Base-by-base conservation (phyloP, 2,329 filamentous ascomycete species). In the Cucurbitaria berberidis region DNA sequence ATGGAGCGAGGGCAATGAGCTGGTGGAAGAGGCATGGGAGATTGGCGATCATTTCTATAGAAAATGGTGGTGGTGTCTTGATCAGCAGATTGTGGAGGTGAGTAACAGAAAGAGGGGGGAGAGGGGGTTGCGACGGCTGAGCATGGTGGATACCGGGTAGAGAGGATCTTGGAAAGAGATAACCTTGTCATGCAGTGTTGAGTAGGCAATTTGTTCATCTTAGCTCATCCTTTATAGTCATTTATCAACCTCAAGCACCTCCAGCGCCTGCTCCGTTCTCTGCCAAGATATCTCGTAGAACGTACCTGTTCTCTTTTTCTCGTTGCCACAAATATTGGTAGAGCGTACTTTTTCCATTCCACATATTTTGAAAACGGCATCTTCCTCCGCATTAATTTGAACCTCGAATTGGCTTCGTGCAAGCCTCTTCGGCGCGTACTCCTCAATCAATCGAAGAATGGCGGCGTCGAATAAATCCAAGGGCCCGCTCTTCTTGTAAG, bases 11-110 rank as follows among this genome's bases (percentile, higher is more conserved):
- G 70, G 57, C 0, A 80, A 84, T 55, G 80, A 82, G 18, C 82
- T 79, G 55, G 76, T 82, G 43, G 70, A 76, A 5, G 64, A 67
- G 21, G 76, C 74, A 26, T 87, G 84, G 83, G 84, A 87, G 66
- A 76, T 86, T 11, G 83, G 84, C 1, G 82, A 86, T 67, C 63
- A 78, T n/a, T 69, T 86, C 19, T 86, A 85, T 67, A 78, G 81
- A 67, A 77, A 79, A 35, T 86, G 84, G 84, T 87, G 83, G 83
- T 86, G 84, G 70, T 69, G 84, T 30, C 82, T 86, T 63, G 84
- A 86, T 61, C 66, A 76, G 8, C 73, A 75, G 10, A 77, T 86
- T 15, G 69, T 86, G n/a, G 77, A 80, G 39, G 77, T 77, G 46
- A 84, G 82, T 62, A 86, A 86, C 67, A 71, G 76, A 45, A 77